Conservation (phyloP, 2,329 filamentous ascomycete species). For the Leptodontidium sp. region DNA sequence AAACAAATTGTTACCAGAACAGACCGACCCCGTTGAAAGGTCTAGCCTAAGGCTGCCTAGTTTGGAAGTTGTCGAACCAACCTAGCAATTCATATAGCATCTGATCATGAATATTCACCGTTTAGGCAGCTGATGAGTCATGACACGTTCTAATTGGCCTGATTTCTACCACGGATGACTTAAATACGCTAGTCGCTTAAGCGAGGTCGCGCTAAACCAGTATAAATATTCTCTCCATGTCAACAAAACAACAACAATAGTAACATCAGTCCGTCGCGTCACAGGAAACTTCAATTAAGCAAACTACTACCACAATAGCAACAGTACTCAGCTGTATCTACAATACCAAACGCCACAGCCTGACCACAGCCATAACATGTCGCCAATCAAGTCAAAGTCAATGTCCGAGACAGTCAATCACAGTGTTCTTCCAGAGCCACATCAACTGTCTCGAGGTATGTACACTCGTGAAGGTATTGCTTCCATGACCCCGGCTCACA, state of each 20-base stretch:
- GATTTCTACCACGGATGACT: neutral
- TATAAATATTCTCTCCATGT: neutral
- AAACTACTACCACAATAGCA: neutral
- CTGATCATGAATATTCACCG: neutral
- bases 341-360: neutral
- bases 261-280: neutral
- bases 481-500: slow-evolving; percentile 16
- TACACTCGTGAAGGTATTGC: neutral
- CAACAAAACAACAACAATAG: slow-evolving; percentile 8
- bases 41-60: too few species aligned
- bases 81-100: neutral
- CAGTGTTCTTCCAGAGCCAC: neutral
- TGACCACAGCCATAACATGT: neutral
- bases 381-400: neutral
- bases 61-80: too few species aligned
- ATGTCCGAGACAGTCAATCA: slow-evolving; percentile 10
- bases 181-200: neutral
- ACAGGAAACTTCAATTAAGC: neutral
- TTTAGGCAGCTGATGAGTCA: neutral
- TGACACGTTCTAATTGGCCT: neutral
- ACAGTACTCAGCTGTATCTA: neutral
- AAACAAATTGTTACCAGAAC: too few species aligned
- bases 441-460: slow-evolving; percentile 1
- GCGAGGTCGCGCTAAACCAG: neutral
- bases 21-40: too few species aligned